Percentiles rank a stretch among this genome's conserved stretches.
phyloP scores from a whole-genome alignment of 2,329 filamentous ascomycete species.

The Calonectria crousiana region DNA sequence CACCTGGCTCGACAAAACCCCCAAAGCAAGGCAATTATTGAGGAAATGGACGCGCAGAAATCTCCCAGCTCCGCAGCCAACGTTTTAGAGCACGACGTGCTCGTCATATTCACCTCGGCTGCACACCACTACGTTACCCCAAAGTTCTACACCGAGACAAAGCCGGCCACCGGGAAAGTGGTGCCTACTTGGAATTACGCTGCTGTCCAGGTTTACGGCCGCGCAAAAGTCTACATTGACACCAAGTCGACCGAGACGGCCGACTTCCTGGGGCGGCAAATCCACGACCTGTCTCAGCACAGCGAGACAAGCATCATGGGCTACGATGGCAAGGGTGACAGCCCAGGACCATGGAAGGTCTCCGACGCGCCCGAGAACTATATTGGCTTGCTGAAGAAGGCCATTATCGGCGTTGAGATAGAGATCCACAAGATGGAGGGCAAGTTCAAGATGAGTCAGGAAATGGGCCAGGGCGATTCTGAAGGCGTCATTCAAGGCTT shows the following conservation, averaged over 20 bases:
- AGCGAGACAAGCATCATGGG: conserved; percentile 70
- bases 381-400: conserved; percentile 67
- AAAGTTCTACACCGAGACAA: conserved; percentile 75
- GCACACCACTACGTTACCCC: conserved; percentile 75
- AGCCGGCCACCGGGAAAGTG: conserved; percentile 73
- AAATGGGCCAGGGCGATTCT: conserved; percentile 63
- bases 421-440: conserved; percentile 65
- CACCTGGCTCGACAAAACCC: conserved; percentile 74
- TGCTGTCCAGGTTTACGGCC: conserved; percentile 73
- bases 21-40: conserved; percentile 71
- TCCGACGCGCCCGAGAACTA: conserved; percentile 68
- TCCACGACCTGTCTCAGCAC: conserved; percentile 63
- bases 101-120: conserved; percentile 71
- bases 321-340: conserved; percentile 53
- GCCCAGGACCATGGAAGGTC: conserved; percentile 65
- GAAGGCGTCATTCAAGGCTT: conserved; percentile 71
- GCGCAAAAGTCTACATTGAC: conserved; percentile 65
- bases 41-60: conserved; percentile 47
- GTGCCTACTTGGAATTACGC: conserved; percentile 80
- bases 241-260: conserved; percentile 58
- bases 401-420: conserved; percentile 72
- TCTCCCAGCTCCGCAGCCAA: conserved; percentile 25
- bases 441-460: conserved; percentile 77
- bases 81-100: conserved; percentile 65
- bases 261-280: conserved; percentile 60